Percentiles rank a stretch among this genome's conserved stretches.
These are phyloP conservation scores for Taiwanofungus camphoratus DNA, from an alignment of 1,284 basidiomycete genomes.

Conservation along the genomic window DNA sequence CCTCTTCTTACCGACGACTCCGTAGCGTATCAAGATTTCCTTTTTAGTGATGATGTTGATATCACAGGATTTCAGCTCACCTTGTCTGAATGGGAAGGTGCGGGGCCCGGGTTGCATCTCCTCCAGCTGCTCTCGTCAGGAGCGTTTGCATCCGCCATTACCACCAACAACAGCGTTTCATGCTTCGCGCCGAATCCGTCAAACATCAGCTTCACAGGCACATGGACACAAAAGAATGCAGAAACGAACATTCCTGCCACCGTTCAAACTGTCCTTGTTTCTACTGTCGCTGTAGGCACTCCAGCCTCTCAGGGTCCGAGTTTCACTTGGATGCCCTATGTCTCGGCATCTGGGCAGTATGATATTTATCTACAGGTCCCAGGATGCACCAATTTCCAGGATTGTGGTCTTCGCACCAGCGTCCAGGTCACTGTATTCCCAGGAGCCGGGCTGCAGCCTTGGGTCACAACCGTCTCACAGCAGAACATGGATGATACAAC, in stretches of 20 bases:
- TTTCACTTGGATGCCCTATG: slow-evolving; percentile 87
- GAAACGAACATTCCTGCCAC: slow-evolving; percentile 78
- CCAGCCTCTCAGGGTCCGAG: slow-evolving; percentile 56
- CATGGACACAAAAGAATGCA: slow-evolving; percentile 62
- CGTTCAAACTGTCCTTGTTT: slow-evolving; percentile 66
- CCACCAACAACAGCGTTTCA: slow-evolving; percentile 54
- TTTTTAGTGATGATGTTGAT: slow-evolving; percentile 58
- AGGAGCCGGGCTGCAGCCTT: slow-evolving; percentile 57
- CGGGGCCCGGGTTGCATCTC: slow-evolving; percentile 79
- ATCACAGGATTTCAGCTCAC: slow-evolving; percentile 85
- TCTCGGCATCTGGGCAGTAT: slow-evolving; percentile 85
- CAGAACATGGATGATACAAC: slow-evolving; percentile 61
- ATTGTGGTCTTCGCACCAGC: slow-evolving; percentile 77
- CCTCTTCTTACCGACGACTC: slow-evolving; percentile 71
- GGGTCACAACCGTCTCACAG: slow-evolving; percentile 69
- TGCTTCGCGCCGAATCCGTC: slow-evolving; percentile 75
- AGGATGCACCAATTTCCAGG: slow-evolving; percentile 77
- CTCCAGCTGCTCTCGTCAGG: slow-evolving; percentile 90
- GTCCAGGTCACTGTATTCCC: slow-evolving; percentile 85
- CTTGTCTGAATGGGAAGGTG: slow-evolving; percentile 72
- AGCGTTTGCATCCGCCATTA: slow-evolving; percentile 73
- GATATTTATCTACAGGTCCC: slow-evolving; percentile 82
- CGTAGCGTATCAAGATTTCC: slow-evolving; percentile 84
- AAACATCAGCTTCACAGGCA: slow-evolving; percentile 55
- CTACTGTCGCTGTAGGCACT: slow-evolving; percentile 64